Conservation (phyloP, 2,329 filamentous ascomycete species). For the Blastomyces silverae region DNA sequence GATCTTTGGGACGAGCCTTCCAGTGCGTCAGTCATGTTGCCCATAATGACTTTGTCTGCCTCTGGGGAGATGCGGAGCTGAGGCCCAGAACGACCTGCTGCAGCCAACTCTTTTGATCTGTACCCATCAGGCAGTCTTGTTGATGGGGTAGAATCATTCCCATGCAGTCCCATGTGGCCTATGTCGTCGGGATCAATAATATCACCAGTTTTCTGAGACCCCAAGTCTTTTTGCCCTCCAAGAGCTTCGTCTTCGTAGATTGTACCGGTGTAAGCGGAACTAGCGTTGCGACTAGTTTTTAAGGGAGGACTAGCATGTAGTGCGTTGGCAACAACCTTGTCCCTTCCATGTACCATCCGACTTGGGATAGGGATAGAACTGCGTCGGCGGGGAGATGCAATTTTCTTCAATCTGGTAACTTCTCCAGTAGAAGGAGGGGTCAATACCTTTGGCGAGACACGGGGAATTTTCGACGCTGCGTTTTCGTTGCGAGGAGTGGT, state of each 20-base stretch:
- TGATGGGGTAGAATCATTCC: not conserved
- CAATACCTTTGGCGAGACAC: conserved; percentile 17
- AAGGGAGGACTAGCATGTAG: not conserved
- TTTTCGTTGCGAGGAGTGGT: conserved; percentile 11
- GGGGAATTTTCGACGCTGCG: conserved; percentile 18
- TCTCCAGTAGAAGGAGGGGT: conserved; percentile 6
- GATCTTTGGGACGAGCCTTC: not conserved
- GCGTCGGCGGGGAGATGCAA: conserved; percentile 15
- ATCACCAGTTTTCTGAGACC: not conserved
- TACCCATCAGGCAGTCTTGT: conserved; percentile 12
- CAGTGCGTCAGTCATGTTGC: conserved; percentile 13
- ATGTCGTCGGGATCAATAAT: too few species aligned
- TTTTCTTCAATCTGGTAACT: conserved; percentile 1
- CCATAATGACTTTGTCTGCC: conserved; percentile 24
- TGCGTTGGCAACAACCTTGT: not conserved
- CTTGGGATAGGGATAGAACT: conserved; percentile 22
- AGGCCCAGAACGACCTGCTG: conserved; percentile 17
- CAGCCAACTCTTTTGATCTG: conserved; percentile 20
- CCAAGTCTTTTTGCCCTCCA: not conserved
- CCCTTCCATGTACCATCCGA: conserved; percentile 17
- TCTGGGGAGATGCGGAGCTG: conserved; percentile 22
- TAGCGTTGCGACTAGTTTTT: not conserved
- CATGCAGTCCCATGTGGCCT: not conserved
- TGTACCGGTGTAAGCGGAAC: not conserved
- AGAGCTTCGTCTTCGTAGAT: conserved; percentile 7